Evolutionary conservation across 495 filamentous ascomycete species (phyloP).

Genomic region (Niebla homalea): DNA sequence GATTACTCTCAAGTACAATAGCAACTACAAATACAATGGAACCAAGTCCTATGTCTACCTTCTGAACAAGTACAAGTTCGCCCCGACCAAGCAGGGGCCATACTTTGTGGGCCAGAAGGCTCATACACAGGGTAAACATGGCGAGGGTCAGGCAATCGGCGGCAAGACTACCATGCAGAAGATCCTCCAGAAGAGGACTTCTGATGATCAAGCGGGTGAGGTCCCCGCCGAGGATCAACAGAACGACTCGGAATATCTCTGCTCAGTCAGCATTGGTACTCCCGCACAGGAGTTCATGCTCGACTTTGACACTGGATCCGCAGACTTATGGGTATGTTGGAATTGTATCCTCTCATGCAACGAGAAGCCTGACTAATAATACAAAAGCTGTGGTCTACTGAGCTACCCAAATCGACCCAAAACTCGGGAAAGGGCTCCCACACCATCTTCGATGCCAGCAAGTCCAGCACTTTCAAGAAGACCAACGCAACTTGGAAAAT

Average conservation of each 20-base stretch:
- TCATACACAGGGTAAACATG: conserved; percentile 32
- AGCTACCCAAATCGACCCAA: conserved; percentile 30
- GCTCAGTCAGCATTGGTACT: conserved; percentile 52
- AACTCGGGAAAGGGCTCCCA: conserved; percentile 24
- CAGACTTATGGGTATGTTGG: conserved; percentile 60
- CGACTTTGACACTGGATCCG: conserved; percentile 67
- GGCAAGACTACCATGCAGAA: conserved; percentile 32
- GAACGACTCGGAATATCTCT: conserved; percentile 60
- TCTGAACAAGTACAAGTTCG: conserved; percentile 57
- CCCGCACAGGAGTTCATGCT: conserved; percentile 52
- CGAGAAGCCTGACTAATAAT: conserved; percentile 13
- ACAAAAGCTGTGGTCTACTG: conserved; percentile 47
- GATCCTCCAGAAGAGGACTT: conserved; percentile 38
- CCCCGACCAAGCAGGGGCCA: conserved; percentile 55
- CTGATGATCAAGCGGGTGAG: conserved; percentile 31
- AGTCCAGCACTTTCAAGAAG: conserved; percentile 50
- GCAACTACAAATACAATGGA: conserved; percentile 50
- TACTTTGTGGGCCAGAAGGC: conserved; percentile 40
- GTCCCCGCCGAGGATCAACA: conserved; percentile 61
- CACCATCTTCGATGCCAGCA: conserved; percentile 41
- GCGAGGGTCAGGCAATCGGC: conserved; percentile 28
- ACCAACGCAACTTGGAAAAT: conserved; percentile 49
- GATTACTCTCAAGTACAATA: conserved; percentile 41
- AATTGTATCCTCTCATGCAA: conserved; percentile 7
- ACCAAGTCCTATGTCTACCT: conserved; percentile 60